Percentiles rank a stretch among this genome's conserved stretches.
Conservation (phyloP, 441 rosid species). For the Mallotus japonicus region DNA sequence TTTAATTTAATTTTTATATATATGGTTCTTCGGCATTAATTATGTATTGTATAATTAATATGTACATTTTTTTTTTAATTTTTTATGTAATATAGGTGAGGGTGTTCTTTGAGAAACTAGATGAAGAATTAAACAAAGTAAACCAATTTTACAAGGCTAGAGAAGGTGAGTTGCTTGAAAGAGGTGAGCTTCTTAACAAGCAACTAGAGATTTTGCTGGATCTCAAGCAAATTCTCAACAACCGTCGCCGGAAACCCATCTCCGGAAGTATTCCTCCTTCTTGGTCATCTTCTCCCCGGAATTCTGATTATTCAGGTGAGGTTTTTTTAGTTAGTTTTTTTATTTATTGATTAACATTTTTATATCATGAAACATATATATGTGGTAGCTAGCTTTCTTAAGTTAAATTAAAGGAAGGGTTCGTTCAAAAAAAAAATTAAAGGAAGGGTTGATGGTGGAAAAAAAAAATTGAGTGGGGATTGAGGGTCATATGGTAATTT, state of each 20-base stretch:
- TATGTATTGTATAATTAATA: too few relatives aligned
- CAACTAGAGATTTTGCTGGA: constrained; percentile 70
- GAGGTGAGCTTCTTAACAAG: constrained; percentile 68
- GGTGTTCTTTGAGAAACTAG: constrained; percentile 63
- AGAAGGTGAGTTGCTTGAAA: constrained; percentile 78
- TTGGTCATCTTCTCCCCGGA: constrained; percentile 48
- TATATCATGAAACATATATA: too few relatives aligned
- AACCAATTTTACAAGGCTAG: constrained; percentile 70
- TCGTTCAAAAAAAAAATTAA: too few relatives aligned
- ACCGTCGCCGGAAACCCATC: constrained; percentile 42
- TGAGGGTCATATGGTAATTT: too few relatives aligned
- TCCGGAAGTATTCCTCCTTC: constrained; percentile 38
- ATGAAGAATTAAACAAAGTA: constrained; percentile 78
- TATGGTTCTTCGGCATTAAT: too few relatives aligned
- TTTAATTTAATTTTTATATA: background rate
- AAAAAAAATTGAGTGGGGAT: too few relatives aligned
- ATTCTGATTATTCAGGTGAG: constrained; percentile 68
- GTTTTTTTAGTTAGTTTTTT: background rate
- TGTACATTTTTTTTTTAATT: background rate
- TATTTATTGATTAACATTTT: background rate
- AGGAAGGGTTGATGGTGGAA: too few relatives aligned
- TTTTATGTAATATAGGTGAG: constrained; percentile 48
- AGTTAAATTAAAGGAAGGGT: too few relatives aligned
- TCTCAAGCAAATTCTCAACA: constrained; percentile 52
- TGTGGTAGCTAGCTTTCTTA: too few relatives aligned